phyloP scores from a whole-genome alignment of 768 basidiomycete species.

The Serendipita indica region DNA sequence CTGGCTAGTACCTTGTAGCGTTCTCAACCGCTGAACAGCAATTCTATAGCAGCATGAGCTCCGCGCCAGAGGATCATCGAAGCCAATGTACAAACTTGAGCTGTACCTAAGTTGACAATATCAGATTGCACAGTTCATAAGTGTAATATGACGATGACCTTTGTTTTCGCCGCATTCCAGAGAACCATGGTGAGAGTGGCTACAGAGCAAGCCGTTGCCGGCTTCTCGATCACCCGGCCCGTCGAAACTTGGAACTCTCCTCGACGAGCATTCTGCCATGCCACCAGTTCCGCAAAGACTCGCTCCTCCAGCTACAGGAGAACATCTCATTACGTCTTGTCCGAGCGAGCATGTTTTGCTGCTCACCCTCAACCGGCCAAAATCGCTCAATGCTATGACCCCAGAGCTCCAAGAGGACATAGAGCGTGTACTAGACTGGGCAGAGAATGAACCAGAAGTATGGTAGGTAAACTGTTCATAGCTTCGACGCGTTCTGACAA shows the following conservation, averaged over 20 bases:
- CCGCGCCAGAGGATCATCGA: slow-evolving; percentile 15
- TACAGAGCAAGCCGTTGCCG: neutral
- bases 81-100: slow-evolving; percentile 18
- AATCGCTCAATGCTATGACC: slow-evolving; percentile 59
- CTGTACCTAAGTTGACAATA: slow-evolving; percentile 34
- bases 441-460: slow-evolving; percentile 52
- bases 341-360: slow-evolving; percentile 39
- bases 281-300: neutral
- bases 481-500: neutral
- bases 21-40: slow-evolving; percentile 72
- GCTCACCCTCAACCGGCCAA: slow-evolving; percentile 52
- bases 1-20: slow-evolving; percentile 37
- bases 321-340: slow-evolving; percentile 16
- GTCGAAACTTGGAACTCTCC: neutral
- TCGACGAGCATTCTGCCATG: neutral
- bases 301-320: neutral
- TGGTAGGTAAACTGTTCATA: slow-evolving; percentile 38
- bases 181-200: slow-evolving; percentile 26
- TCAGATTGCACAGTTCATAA: slow-evolving; percentile 7
- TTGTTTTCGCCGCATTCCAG: slow-evolving; percentile 51
- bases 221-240: neutral
- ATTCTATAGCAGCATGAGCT: slow-evolving; percentile 31
- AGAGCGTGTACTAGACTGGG: slow-evolving; percentile 45
- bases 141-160: slow-evolving; percentile 24
- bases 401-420: slow-evolving; percentile 42